These are phyloP conservation scores for Crucibulum laeve DNA, from an alignment of 768 basidiomycete species.

Conservation along the genomic window DNA sequence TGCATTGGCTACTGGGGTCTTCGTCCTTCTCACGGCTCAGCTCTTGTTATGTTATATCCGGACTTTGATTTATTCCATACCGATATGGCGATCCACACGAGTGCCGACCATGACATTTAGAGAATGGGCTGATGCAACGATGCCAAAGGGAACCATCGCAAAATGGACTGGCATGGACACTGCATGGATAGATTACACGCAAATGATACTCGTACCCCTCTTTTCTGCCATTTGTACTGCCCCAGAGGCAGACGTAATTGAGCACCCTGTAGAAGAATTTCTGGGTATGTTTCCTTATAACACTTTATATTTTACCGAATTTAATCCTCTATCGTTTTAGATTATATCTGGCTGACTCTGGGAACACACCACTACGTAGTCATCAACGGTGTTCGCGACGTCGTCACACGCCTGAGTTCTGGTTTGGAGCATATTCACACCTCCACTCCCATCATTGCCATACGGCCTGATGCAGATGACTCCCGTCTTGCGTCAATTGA, in stretches of 20 bases:
- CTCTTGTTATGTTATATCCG: constrained; percentile 43
- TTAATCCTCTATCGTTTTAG: constrained; percentile 23
- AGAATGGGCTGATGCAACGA: constrained; percentile 41
- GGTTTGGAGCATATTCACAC: constrained; percentile 50
- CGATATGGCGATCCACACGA: constrained; percentile 28
- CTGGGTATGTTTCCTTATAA: constrained; percentile 42
- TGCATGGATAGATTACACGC: constrained; percentile 49
- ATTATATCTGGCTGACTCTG: constrained; percentile 69
- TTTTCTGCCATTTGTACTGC: constrained; percentile 76
- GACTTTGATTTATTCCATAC: constrained; percentile 36
- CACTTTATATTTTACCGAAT: neutral
- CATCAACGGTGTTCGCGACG: constrained; percentile 51
- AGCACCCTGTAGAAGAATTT: constrained; percentile 60
- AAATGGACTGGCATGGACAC: constrained; percentile 42
- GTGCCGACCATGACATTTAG: constrained; percentile 36
- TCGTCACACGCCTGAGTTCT: constrained; percentile 45
- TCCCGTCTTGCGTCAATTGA: constrained; percentile 31
- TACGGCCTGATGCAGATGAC: constrained; percentile 33
- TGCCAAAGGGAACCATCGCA: constrained; percentile 36
- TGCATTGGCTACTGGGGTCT: constrained; percentile 28
- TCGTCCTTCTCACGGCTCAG: constrained; percentile 37
- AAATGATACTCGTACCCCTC: constrained; percentile 53
- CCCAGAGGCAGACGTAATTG: constrained; percentile 44
- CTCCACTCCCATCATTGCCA: constrained; percentile 42
- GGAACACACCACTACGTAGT: constrained; percentile 69